Evolutionary conservation across 257 asterid genomes (phyloP).

Genomic region (Ophiorrhiza pumila): DNA sequence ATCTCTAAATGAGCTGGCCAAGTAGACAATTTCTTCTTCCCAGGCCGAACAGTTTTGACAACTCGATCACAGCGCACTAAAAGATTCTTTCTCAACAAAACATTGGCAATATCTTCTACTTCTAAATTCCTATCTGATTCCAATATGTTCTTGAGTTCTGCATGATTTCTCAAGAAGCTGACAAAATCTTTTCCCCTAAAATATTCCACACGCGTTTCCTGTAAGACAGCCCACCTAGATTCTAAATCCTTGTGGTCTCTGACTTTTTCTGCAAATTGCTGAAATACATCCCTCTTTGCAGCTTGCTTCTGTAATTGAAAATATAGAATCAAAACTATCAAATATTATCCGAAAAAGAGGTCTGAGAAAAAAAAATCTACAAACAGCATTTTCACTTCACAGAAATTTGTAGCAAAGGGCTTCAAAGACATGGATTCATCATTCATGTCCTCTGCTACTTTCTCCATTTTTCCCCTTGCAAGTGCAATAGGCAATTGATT

Average conservation of each 20-base stretch:
- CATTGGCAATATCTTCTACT: conserved; percentile 72
- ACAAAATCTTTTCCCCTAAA: conserved; percentile 92
- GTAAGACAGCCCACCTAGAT: conserved; percentile 98
- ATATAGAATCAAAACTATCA: conserved; percentile 16
- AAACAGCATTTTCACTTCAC: neutral
- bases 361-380: neutral
- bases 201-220: conserved; percentile 96
- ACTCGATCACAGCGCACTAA: conserved; percentile 93
- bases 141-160: conserved; percentile 71
- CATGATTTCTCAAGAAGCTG: conserved; percentile 71
- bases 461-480: neutral
- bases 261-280: conserved; percentile 89
- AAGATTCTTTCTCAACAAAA: conserved; percentile 74
- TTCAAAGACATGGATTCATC: neutral
- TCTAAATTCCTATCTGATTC: conserved; percentile 74
- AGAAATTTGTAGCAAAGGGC: neutral
- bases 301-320: conserved; percentile 74
- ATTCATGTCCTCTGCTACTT: neutral
- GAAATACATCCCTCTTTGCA: conserved; percentile 71
- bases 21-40: conserved; percentile 85
- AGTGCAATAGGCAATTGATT: neutral
- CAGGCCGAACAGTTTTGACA: conserved; percentile 93
- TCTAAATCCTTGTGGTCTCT: conserved; percentile 92
- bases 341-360: conserved; percentile 1
- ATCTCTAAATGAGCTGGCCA: conserved; percentile 99